Evolutionary conservation across 129 eudicot species (phyloP).

Genomic region (Glebionis coronaria): DNA sequence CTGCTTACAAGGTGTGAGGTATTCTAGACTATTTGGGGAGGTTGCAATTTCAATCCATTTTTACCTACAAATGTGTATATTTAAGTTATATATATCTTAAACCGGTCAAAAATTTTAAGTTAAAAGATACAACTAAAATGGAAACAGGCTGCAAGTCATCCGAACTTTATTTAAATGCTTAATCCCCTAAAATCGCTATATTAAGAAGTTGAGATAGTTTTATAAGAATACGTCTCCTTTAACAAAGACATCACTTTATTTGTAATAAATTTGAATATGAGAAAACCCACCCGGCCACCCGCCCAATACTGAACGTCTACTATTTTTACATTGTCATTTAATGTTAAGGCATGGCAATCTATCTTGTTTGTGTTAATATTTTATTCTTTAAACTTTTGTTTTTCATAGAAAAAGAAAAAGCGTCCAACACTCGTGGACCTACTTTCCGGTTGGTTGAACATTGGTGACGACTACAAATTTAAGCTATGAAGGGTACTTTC

Average conservation of each 20-base stretch:
- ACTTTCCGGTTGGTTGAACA: too few relatives aligned
- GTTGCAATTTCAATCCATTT: constrained; percentile 7
- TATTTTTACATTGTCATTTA: background rate
- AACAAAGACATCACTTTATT: background rate
- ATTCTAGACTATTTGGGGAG: background rate
- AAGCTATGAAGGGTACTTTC: too few relatives aligned
- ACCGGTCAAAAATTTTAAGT: background rate
- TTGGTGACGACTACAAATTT: too few relatives aligned
- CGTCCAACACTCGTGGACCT: too few relatives aligned
- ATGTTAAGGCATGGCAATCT: constrained; percentile 1
- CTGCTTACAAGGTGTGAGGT: constrained; percentile 55
- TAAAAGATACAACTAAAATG: constrained; percentile 1
- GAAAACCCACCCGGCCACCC: background rate
- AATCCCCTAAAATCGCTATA: background rate
- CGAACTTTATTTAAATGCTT: background rate
- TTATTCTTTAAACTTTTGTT: too few relatives aligned
- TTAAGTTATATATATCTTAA: too few relatives aligned
- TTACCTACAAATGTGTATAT: constrained; percentile 4
- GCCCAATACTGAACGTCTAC: background rate
- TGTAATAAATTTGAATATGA: background rate
- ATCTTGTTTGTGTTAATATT: background rate
- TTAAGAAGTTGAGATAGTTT: background rate
- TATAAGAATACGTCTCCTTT: background rate
- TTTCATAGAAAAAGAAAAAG: too few relatives aligned
- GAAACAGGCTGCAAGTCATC: background rate